These are phyloP conservation scores for Phytophthora quininea DNA, from an alignment of 352 stramenopile species.

Conservation along the genomic window DNA sequence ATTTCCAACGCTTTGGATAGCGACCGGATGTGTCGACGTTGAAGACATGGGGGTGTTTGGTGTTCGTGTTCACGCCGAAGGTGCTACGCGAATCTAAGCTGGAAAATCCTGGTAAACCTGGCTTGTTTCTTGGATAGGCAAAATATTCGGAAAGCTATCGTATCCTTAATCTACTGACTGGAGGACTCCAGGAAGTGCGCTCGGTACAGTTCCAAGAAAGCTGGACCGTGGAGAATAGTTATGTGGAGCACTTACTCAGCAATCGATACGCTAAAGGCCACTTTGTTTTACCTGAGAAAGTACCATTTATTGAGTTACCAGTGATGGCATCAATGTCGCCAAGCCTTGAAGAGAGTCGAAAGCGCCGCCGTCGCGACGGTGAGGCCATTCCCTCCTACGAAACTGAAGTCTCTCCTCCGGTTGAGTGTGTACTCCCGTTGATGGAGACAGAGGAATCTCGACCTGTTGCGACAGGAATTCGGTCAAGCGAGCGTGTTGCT, in stretches of 20 bases:
- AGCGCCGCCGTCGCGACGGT: slow-evolving; percentile 19
- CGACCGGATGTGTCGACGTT: slow-evolving; percentile 10
- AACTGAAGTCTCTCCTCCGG: neutral
- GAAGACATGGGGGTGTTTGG: slow-evolving; percentile 13
- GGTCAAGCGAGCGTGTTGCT: neutral
- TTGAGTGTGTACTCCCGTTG: slow-evolving; percentile 3
- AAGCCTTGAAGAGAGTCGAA: neutral
- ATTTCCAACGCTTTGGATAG: slow-evolving; percentile 11
- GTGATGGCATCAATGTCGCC: neutral
- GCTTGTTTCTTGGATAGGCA: slow-evolving; percentile 6
- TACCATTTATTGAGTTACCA: slow-evolving; percentile 1
- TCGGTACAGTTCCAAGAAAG: slow-evolving; percentile 4
- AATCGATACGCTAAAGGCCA: slow-evolving; percentile 7
- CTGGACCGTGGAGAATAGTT: slow-evolving; percentile 7
- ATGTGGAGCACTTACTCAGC: slow-evolving; percentile 3
- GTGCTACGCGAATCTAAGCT: slow-evolving; percentile 1
- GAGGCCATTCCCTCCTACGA: neutral
- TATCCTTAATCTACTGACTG: slow-evolving; percentile 2
- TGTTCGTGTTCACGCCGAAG: slow-evolving; percentile 15
- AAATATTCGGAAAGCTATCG: slow-evolving; percentile 11
- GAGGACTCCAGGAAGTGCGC: slow-evolving; percentile 7
- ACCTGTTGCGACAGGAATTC: slow-evolving; percentile 5
- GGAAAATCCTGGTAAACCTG: slow-evolving; percentile 10
- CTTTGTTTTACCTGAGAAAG: neutral
- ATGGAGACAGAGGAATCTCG: neutral